A percentile compares a stretch with the other conserved stretches of the same genome.
Conservation (phyloP, 2,329 filamentous ascomycete species). For the Sporothrix luriei region DNA sequence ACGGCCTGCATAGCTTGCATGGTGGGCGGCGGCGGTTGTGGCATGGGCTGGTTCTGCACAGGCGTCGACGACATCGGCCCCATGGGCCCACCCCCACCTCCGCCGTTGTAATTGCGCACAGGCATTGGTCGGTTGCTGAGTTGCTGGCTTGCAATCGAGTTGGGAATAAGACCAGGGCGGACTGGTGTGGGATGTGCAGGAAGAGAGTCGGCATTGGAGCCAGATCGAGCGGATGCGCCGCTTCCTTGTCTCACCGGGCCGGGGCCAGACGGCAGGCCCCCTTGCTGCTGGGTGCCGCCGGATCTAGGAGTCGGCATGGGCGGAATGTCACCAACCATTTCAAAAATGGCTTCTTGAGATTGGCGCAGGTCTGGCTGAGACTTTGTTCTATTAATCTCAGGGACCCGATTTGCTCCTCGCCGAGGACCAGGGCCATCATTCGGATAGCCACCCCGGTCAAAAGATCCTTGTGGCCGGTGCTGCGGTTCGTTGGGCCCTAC, state of each 20-base stretch:
- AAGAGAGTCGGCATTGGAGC: constrained; percentile 50
- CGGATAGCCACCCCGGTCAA: constrained; percentile 52
- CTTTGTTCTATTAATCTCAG: constrained; percentile 61
- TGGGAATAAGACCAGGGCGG: constrained; percentile 63
- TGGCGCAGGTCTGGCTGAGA: constrained; percentile 69
- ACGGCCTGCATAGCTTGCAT: constrained; percentile 35
- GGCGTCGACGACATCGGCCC: constrained; percentile 38
- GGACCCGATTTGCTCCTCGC: constrained; percentile 54
- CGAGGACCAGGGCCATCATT: constrained; percentile 44
- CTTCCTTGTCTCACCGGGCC: constrained; percentile 39
- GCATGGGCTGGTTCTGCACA: constrained; percentile 32
- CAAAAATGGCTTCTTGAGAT: constrained; percentile 69
- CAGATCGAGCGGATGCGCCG: constrained; percentile 41
- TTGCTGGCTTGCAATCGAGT: constrained; percentile 55
- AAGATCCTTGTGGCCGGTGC: constrained; percentile 48
- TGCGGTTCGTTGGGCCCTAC: constrained; percentile 45
- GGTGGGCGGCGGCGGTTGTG: constrained; percentile 37
- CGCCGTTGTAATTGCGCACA: constrained; percentile 53
- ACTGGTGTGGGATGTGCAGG: constrained; percentile 65
- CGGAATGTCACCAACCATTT: constrained; percentile 69
- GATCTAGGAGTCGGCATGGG: constrained; percentile 46
- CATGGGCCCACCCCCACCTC: constrained; percentile 40
- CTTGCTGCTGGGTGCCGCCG: constrained; percentile 33
- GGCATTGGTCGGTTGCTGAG: constrained; percentile 61
- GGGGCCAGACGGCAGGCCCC: constrained; percentile 34